Evolutionary conservation across 257 asterid genomes (phyloP).

Genomic region (Eustoma russellianum): DNA sequence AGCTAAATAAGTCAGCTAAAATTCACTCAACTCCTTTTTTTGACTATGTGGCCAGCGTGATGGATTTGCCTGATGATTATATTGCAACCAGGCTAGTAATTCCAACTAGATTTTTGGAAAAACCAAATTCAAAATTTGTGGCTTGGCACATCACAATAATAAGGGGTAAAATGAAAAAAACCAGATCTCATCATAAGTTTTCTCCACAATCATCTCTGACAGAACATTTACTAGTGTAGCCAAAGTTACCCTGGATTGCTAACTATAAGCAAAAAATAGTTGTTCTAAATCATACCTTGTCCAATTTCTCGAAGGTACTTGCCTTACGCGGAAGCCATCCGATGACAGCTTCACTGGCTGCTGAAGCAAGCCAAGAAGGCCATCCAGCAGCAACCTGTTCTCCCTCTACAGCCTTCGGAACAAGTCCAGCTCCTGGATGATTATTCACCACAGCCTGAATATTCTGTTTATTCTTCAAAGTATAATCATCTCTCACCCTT

Average conservation of each 20-base stretch:
- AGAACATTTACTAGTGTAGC: too few species aligned
- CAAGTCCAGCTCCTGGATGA: conserved; percentile 37
- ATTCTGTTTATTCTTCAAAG: conserved; percentile 36
- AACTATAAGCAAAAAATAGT: background rate
- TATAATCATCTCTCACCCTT: conserved; percentile 63
- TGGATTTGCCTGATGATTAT: background rate
- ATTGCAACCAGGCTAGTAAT: background rate
- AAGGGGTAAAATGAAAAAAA: background rate
- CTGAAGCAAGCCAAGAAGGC: conserved; percentile 91
- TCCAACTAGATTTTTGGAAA: background rate
- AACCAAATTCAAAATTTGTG: too few species aligned
- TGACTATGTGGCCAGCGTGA: too few species aligned
- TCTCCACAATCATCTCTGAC: background rate
- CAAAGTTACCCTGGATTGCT: background rate
- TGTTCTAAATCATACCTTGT: conserved; percentile 50
- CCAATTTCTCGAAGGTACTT: conserved; percentile 77
- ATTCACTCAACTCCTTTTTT: background rate
- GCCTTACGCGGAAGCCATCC: conserved; percentile 92
- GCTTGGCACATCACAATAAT: too few species aligned
- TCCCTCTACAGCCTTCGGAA: conserved; percentile 67
- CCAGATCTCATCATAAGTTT: background rate
- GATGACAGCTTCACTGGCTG: conserved; percentile 79
- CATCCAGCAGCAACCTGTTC: conserved; percentile 91
- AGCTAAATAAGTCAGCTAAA: background rate
- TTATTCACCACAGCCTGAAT: conserved; percentile 25